Conservation (phyloP, 2,329 filamentous ascomycete species). For the Diaporthe velutina region DNA sequence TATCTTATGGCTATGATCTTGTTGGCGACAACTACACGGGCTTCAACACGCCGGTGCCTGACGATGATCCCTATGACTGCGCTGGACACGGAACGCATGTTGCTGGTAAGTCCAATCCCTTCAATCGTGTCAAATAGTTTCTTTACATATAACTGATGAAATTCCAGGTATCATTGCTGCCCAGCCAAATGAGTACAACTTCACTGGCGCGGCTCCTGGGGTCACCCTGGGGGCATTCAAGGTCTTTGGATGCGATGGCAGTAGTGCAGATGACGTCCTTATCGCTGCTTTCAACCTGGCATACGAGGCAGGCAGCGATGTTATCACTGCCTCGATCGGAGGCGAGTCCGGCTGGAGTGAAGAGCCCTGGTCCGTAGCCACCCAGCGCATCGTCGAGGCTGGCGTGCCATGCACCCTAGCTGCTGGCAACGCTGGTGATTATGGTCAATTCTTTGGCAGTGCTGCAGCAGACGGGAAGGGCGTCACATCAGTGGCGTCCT, state of each 20-base stretch:
- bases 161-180: constrained; percentile 58
- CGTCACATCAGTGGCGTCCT: constrained; percentile 44
- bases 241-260: constrained; percentile 50
- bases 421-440: constrained; percentile 45
- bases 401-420: constrained; percentile 48
- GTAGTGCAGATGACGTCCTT: constrained; percentile 53
- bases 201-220: constrained; percentile 56
- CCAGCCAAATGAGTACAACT: constrained; percentile 52
- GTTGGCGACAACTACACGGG: constrained; percentile 28
- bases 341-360: constrained; percentile 46
- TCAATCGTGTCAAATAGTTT: accelerated
- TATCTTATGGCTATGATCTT: constrained; percentile 32
- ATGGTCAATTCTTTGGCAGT: constrained; percentile 43
- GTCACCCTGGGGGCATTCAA: constrained; percentile 57
- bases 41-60: constrained; percentile 24
- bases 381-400: constrained; percentile 46
- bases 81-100: constrained; percentile 40
- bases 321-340: constrained; percentile 49
- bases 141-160: not conserved
- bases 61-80: constrained; percentile 21
- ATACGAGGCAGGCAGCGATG: constrained; percentile 54
- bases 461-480: constrained; percentile 45
- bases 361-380: constrained; percentile 44
- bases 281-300: constrained; percentile 57
- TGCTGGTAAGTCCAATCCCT: constrained; percentile 13